Evolutionary conservation across 192 early-diverging fungal genomes (phyloP).

Genomic region (Umbelopsis sp.): DNA sequence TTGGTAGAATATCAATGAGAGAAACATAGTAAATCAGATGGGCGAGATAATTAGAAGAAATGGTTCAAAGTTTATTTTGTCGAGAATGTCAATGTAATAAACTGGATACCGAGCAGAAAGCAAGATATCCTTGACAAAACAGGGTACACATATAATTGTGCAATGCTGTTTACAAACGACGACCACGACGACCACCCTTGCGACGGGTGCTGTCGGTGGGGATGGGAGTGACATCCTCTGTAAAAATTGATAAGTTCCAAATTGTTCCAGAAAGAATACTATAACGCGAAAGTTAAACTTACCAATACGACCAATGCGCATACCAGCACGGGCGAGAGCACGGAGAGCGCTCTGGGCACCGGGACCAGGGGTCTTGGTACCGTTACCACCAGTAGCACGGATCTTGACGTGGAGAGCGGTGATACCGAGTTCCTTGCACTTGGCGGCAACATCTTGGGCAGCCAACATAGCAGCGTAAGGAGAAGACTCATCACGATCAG

Average conservation of each 20-base stretch:
- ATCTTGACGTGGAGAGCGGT: constrained; percentile 99
- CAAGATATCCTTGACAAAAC: constrained; percentile 4
- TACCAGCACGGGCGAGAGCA: constrained; percentile 97
- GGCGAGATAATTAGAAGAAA: too few species aligned
- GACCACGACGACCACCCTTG: constrained; percentile 99
- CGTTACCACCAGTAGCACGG: constrained; percentile 99
- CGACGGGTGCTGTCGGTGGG: constrained; percentile 98
- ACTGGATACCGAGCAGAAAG: neutral
- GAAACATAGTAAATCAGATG: too few species aligned
- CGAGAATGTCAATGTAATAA: constrained; percentile 1
- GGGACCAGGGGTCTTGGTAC: constrained; percentile 96
- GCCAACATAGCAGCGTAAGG: constrained; percentile 99
- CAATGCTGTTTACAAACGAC: constrained; percentile 77
- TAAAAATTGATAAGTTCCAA: constrained; percentile 34
- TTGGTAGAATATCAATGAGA: too few species aligned
- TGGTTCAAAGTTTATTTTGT: constrained; percentile 14
- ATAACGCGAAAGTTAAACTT: constrained; percentile 24
- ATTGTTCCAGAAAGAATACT: neutral
- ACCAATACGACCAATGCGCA: constrained; percentile 99
- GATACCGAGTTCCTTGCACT: constrained; percentile 99
- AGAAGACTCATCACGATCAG: constrained; percentile 99
- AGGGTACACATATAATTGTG: neutral
- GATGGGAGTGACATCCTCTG: constrained; percentile 96
- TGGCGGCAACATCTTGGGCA: constrained; percentile 96
- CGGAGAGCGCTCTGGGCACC: constrained; percentile 98